Evolutionary conservation across 768 basidiomycete species (phyloP), one percentile per base, ranked within the genome.

Genomic region (Serendipita sp.): DNA sequence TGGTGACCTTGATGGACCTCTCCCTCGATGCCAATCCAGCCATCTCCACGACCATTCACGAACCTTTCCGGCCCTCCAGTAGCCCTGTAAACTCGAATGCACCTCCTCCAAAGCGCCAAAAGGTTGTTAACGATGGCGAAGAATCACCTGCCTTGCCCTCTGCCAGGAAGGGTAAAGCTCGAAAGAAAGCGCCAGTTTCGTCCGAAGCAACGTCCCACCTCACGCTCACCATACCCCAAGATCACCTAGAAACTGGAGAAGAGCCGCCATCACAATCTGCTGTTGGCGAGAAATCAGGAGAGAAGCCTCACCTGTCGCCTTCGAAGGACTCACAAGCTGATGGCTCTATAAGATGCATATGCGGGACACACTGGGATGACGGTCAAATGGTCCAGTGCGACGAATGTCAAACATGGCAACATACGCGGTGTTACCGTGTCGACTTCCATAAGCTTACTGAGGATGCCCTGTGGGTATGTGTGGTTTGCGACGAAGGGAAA

Each of bases 341-440:
- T 35, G 56, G 56, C 11, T 34, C 56, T 1, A 60, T 60, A 24
- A 10, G 56, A n/a, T 60, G 56, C 56, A 60, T 60, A 5, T 60
- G 56, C 34, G 56, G 37, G 30, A 60, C 56, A 38, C 56, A 60
- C 35, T 60, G 56, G 56, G 91, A 91, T 74, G 89, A 91, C 72
- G 90, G 90, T 24, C 89, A 86, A 72, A 86, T 84, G 8, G 88
- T 93, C 67, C 88, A 86, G 8, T 94, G 92, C 75, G 92, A 93
- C 72, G 72, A 76, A 58, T 94, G 92, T 71, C 80, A 79, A 24
- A 80, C 86, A 45, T 93, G 92, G 90, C 86, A 86, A 69, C 92
- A 94, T 74, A 84, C 82, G 32, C n/a, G 35, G 37, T 60, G 56
- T 30, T 60, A 60, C 30, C 28, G 56, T 10, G 56, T 60, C 30